A percentile compares a stretch with the other conserved stretches of the same genome.
Evolutionary conservation across 2,329 filamentous ascomycete species (phyloP).

Genomic region (Penicillium olsonii): DNA sequence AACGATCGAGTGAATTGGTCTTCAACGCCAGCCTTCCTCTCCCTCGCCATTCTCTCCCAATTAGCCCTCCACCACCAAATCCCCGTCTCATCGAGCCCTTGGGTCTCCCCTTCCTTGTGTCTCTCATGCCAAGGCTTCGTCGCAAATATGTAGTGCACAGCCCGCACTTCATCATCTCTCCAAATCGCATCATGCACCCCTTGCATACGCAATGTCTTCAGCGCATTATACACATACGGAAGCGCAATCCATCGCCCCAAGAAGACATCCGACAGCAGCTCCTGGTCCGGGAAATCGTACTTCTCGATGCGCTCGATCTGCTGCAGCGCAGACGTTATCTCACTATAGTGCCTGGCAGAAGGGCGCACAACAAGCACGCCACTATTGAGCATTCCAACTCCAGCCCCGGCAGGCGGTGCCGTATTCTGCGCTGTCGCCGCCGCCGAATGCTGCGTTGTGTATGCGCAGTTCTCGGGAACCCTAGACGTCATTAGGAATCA

Average conservation of each 20-base stretch:
- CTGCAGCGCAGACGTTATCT: constrained; percentile 48
- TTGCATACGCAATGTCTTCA: constrained; percentile 57
- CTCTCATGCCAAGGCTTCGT: constrained; percentile 18
- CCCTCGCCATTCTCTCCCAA: constrained; percentile 8
- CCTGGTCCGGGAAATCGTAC: constrained; percentile 61
- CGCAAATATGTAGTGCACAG: constrained; percentile 20
- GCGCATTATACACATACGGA: constrained; percentile 63
- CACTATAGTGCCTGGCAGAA: constrained; percentile 48
- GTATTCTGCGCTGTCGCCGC: constrained; percentile 9
- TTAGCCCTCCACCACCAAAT: constrained; percentile 18
- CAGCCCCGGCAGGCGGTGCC: constrained; percentile 49
- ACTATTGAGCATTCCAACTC: constrained; percentile 59
- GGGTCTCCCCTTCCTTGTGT: background rate
- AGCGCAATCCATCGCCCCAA: constrained; percentile 57
- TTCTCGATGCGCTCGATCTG: constrained; percentile 43
- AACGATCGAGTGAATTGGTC: constrained; percentile 6
- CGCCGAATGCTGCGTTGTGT: constrained; percentile 7
- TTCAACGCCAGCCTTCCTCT: constrained; percentile 3
- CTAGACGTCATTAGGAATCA: constrained; percentile 31
- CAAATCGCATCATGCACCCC: constrained; percentile 18
- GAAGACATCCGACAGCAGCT: constrained; percentile 57
- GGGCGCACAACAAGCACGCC: constrained; percentile 59
- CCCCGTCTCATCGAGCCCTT: constrained; percentile 3
- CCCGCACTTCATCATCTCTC: constrained; percentile 10
- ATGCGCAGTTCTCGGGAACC: constrained; percentile 10